These are phyloP conservation scores for Trichophyton schoenleinii DNA, from an alignment of 2,329 filamentous ascomycete genomes.

Conservation along the genomic window DNA sequence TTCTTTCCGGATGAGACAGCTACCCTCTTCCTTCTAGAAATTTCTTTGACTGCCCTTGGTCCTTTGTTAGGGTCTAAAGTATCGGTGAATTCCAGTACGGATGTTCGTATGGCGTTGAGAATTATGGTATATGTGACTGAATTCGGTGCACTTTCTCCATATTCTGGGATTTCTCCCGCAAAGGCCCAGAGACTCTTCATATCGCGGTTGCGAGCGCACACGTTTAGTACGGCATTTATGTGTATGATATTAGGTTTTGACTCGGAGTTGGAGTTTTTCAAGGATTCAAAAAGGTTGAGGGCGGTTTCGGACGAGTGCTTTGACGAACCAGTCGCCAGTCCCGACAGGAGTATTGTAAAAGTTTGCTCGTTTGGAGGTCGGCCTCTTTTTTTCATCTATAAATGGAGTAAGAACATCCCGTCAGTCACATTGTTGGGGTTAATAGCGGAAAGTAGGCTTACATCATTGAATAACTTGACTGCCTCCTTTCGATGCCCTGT, in stretches of 20 bases:
- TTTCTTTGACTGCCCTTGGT: conserved; percentile 11
- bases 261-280: conserved; percentile 50
- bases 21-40: conserved; percentile 19
- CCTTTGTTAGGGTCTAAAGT: conserved; percentile 20
- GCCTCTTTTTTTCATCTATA: conserved; percentile 84
- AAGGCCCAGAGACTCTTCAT: conserved; percentile 72
- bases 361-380: conserved; percentile 71
- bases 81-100: conserved; percentile 20
- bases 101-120: conserved; percentile 57
- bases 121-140: conserved; percentile 68
- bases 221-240: conserved; percentile 73
- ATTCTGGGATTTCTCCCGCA: conserved; percentile 56
- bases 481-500: conserved; percentile 50
- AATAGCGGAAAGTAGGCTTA: conserved; percentile 26
- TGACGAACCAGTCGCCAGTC: conserved; percentile 45
- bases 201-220: conserved; percentile 62
- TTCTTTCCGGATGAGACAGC: conserved; percentile 54
- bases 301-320: conserved; percentile 54
- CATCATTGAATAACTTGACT: conserved; percentile 80
- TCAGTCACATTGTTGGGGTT: not conserved
- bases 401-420: conserved; percentile 7
- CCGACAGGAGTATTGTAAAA: conserved; percentile 70
- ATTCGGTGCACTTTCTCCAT: conserved; percentile 52
- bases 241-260: conserved; percentile 68
- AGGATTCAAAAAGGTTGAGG: conserved; percentile 62